phyloP scores from a whole-genome alignment of 371 early-diverging fungal genomes.

The Rhizopus delemar region DNA sequence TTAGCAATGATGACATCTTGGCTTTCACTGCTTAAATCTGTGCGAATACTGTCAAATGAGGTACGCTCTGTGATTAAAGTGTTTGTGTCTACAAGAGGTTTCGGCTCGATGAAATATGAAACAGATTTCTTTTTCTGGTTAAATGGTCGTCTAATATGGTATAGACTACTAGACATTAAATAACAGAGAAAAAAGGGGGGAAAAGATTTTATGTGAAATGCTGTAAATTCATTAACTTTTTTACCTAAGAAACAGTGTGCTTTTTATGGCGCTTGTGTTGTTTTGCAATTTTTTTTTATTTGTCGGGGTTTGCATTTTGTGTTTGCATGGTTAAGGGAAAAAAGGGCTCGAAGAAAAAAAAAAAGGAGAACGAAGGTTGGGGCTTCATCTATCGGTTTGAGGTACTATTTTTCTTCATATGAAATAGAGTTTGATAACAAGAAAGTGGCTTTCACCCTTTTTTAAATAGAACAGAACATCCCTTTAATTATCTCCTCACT shows the following conservation, averaged over 20 bases:
- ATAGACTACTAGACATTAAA: constrained; percentile 12
- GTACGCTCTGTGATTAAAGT: constrained; percentile 20
- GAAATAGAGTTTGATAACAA: not conserved
- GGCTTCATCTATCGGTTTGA: no score
- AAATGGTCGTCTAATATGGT: constrained; percentile 11
- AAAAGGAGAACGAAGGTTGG: not conserved
- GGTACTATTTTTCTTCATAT: not conserved
- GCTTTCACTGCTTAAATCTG: constrained; percentile 40
- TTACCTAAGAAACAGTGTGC: not conserved
- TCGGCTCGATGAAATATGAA: constrained; percentile 15
- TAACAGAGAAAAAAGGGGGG: constrained; percentile 4
- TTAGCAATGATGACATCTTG: constrained; percentile 52
- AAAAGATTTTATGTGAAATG: constrained; percentile 1
- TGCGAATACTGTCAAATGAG: constrained; percentile 35
- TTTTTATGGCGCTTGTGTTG: not conserved
- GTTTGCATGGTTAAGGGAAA: not conserved
- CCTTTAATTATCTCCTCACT: constrained; percentile 5
- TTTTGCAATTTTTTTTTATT: not conserved
- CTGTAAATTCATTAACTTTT: constrained; percentile 1
- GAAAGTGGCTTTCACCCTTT: constrained; percentile 6
- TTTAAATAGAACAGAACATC: not conserved
- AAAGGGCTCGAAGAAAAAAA: not conserved
- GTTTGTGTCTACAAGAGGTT: constrained; percentile 10
- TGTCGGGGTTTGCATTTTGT: not conserved
- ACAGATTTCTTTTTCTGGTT: constrained; percentile 10